Conservation (phyloP, 2,329 filamentous ascomycete genomes). For the Magnaporthiopsis incrustans region DNA sequence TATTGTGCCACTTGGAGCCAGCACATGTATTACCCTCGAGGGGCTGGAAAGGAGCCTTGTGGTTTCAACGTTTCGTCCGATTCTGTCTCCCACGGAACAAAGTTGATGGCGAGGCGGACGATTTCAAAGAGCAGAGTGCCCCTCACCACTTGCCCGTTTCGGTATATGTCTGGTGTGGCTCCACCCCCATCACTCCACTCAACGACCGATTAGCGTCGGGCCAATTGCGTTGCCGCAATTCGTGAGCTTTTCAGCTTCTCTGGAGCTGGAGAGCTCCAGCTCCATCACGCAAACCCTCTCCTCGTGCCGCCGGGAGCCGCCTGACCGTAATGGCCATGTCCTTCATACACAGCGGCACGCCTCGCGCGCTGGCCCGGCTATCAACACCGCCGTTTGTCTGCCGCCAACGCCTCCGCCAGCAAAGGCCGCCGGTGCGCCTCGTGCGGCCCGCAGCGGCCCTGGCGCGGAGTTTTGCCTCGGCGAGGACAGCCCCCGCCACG, state of each 20-base stretch:
- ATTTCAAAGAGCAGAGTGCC: too few species aligned
- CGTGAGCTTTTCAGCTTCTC: not conserved
- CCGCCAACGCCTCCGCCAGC: constrained; percentile 37
- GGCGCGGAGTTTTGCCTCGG: constrained; percentile 4
- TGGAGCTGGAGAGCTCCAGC: not conserved
- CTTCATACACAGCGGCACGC: constrained; percentile 21
- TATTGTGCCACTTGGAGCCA: too few species aligned
- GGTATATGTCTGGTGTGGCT: too few species aligned
- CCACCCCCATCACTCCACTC: not conserved
- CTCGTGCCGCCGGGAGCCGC: not conserved
- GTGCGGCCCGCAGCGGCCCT: constrained; percentile 22
- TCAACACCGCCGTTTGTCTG: constrained; percentile 32
- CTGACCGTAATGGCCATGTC: constrained; percentile 15
- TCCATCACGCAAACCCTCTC: not conserved
- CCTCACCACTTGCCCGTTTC: too few species aligned
- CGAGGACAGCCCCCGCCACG: not conserved
- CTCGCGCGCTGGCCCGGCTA: constrained; percentile 17
- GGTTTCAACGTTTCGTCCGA: too few species aligned
- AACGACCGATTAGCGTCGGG: not conserved
- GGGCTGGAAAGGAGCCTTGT: too few species aligned
- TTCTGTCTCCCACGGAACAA: too few species aligned
- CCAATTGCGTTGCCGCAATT: not conserved
- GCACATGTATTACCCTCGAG: too few species aligned
- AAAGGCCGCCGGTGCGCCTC: constrained; percentile 18
- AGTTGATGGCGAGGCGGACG: too few species aligned